Percentiles rank a stretch among this genome's conserved stretches.
These are phyloP conservation scores for Benincasa hispida DNA, from an alignment of 306 rosid species.

Conservation along the genomic window DNA sequence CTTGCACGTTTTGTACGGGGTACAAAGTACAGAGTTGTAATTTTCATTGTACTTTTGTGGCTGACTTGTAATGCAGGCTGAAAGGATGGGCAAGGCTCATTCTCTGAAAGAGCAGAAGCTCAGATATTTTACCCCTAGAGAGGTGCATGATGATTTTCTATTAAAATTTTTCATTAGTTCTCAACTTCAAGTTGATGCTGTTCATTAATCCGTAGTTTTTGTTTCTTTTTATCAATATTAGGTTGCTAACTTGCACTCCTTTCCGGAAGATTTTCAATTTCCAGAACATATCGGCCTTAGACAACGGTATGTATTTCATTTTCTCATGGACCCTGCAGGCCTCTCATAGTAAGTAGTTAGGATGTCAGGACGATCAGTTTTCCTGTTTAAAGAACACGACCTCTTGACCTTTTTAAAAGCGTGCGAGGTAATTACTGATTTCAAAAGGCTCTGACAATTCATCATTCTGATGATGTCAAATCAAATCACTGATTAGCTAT, in stretches of 20 bases:
- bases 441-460: not conserved
- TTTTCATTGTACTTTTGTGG: not conserved
- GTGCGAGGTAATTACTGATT: too few relatives aligned
- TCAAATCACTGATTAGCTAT: not conserved
- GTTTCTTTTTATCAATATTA: slow-evolving; percentile 14
- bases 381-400: not conserved
- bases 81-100: slow-evolving; percentile 51
- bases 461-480: too few relatives aligned
- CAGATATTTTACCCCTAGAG: slow-evolving; percentile 78
- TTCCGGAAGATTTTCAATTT: slow-evolving; percentile 67
- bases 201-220: not conserved
- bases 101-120: slow-evolving; percentile 64
- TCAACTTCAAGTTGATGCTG: not conserved
- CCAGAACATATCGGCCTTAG: slow-evolving; percentile 67
- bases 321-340: not conserved
- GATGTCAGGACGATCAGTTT: not conserved
- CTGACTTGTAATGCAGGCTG: slow-evolving; percentile 34
- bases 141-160: slow-evolving; percentile 31
- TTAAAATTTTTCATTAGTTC: not conserved
- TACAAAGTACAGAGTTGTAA: not conserved
- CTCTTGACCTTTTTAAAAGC: not conserved
- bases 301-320: slow-evolving; percentile 47
- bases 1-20: not conserved
- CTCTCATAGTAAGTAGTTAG: not conserved
- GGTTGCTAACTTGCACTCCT: slow-evolving; percentile 87